phyloP scores from a whole-genome alignment of 2,329 filamentous ascomycete species.

The Cadophora luteo-olivacea region DNA sequence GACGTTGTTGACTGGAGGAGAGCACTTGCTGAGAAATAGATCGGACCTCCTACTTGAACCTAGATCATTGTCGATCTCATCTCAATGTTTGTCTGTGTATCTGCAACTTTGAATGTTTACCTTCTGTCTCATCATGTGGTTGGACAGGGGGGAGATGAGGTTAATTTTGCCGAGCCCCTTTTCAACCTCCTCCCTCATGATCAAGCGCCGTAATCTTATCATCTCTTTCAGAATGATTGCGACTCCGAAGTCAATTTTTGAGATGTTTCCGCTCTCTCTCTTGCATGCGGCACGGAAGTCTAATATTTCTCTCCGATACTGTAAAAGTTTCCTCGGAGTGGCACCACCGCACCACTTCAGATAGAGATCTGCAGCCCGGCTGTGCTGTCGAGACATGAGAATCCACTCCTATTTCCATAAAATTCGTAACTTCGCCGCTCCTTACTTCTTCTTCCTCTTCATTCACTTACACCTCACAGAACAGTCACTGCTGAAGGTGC shows the following conservation, averaged over 20 bases:
- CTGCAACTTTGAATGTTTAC: neutral
- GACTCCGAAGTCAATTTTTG: neutral
- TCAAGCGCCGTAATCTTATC: neutral
- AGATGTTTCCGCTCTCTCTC: neutral
- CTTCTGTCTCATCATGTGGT: neutral
- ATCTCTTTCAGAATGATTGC: neutral
- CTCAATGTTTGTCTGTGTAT: too few relatives aligned
- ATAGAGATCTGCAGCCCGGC: neutral
- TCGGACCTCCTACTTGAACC: neutral
- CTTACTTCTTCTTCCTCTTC: neutral
- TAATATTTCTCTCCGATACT: neutral
- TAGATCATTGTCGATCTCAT: neutral
- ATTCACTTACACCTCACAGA: too few relatives aligned
- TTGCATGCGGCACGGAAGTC: neutral
- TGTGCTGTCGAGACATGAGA: too few relatives aligned
- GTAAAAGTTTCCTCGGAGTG: neutral
- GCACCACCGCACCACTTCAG: neutral
- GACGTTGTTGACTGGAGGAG: neutral
- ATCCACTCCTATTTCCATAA: too few relatives aligned
- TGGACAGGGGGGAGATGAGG: neutral
- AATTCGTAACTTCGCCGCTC: neutral
- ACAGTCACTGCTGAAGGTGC: neutral
- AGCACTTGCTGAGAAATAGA: neutral
- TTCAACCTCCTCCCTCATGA: neutral
- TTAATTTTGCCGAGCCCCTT: neutral